Conservation (phyloP, 2,329 filamentous ascomycete species). For the Thermochaetoides dissita region DNA sequence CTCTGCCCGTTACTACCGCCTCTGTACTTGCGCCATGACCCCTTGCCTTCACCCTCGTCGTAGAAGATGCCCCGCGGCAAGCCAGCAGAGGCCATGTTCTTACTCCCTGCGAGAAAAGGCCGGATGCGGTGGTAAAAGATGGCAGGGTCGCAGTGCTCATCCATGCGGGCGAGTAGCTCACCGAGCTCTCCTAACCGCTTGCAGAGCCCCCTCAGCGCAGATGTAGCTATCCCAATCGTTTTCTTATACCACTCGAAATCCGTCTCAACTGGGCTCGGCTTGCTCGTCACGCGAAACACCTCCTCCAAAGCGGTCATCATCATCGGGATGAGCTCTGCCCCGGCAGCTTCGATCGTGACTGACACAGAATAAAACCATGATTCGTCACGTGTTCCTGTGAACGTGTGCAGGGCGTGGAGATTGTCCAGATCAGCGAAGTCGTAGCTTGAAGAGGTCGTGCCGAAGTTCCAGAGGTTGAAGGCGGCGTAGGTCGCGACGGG, state of each 20-base stretch:
- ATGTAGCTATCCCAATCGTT: constrained; percentile 32
- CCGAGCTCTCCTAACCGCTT: constrained; percentile 55
- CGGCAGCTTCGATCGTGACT: constrained; percentile 76
- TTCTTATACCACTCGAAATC: constrained; percentile 22
- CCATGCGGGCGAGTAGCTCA: constrained; percentile 63
- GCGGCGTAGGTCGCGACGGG: constrained; percentile 84
- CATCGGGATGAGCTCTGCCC: constrained; percentile 57
- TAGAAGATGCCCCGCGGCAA: constrained; percentile 75
- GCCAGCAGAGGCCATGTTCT: constrained; percentile 78
- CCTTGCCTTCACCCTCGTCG: constrained; percentile 54
- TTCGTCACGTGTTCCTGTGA: constrained; percentile 79
- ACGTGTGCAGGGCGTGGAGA: constrained; percentile 60
- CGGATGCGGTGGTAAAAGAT: constrained; percentile 83
- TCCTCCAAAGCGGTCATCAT: constrained; percentile 68
- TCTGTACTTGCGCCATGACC: constrained; percentile 62
- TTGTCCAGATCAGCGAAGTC: constrained; percentile 54
- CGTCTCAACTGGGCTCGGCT: constrained; percentile 66
- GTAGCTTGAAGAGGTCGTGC: constrained; percentile 20
- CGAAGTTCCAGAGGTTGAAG: constrained; percentile 82
- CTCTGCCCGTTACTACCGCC: constrained; percentile 91
- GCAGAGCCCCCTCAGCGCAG: constrained; percentile 51
- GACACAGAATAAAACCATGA: constrained; percentile 90
- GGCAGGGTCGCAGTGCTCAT: constrained; percentile 74
- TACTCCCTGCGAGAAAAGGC: constrained; percentile 79
- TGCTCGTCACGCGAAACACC: constrained; percentile 54